Evolutionary conservation across 83 land plant species (phyloP).

Genomic region (Larix sibirica): DNA sequence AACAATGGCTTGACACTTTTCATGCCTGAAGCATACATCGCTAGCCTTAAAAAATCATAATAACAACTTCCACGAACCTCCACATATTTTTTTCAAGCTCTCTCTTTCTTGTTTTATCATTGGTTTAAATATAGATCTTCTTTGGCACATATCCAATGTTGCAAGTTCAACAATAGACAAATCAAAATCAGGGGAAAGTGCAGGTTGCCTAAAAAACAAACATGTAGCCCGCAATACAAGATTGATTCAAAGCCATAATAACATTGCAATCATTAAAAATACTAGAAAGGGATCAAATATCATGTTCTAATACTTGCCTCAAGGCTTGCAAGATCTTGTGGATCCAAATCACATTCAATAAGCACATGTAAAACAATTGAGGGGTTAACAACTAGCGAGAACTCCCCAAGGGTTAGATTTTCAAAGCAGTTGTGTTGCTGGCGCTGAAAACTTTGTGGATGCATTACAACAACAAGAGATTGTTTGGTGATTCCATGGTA

Average conservation of each 20-base stretch:
- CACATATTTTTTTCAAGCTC: slow-evolving; percentile 24
- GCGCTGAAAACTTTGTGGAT: slow-evolving; percentile 24
- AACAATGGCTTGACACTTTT: slow-evolving; percentile 36
- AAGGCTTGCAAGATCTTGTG: slow-evolving; percentile 36
- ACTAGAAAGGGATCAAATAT: background rate
- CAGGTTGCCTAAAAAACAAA: slow-evolving; percentile 31
- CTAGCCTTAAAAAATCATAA: slow-evolving; percentile 29
- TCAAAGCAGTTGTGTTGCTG: slow-evolving; percentile 23
- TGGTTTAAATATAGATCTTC: slow-evolving; percentile 23
- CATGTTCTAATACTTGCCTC: slow-evolving; percentile 23
- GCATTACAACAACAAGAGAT: slow-evolving; percentile 23
- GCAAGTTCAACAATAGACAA: slow-evolving; percentile 34
- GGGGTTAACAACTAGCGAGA: slow-evolving; percentile 25
- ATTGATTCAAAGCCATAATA: background rate
- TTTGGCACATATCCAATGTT: slow-evolving; percentile 37
- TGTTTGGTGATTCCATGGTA: slow-evolving; percentile 18
- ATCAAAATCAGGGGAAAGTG: slow-evolving; percentile 21
- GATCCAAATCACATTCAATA: slow-evolving; percentile 28
- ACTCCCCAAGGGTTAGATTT: slow-evolving; percentile 33
- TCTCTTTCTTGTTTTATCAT: slow-evolving; percentile 25
- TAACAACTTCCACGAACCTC: slow-evolving; percentile 42
- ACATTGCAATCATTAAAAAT: background rate
- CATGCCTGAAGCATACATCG: slow-evolving; percentile 28
- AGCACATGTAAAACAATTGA: slow-evolving; percentile 39
- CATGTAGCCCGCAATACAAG: slow-evolving; percentile 32